These are phyloP conservation scores for Aspergillus latus DNA, from an alignment of 2,329 filamentous ascomycete species.

Conservation along the genomic window DNA sequence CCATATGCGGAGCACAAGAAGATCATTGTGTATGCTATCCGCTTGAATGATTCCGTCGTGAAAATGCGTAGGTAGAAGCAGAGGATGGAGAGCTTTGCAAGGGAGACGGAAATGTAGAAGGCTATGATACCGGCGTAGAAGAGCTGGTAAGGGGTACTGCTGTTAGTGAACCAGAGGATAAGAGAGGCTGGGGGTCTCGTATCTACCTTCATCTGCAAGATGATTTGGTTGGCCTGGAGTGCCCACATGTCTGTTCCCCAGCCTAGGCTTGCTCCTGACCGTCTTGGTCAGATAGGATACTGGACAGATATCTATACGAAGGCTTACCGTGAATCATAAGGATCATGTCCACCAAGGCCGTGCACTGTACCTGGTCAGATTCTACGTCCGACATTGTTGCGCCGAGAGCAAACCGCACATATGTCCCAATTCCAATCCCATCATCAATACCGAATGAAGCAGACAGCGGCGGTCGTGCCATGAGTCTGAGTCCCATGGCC, in stretches of 20 bases:
- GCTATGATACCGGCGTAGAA: slow-evolving; percentile 11
- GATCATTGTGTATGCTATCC: neutral
- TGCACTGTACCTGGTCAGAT: neutral
- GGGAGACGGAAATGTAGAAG: slow-evolving; percentile 4
- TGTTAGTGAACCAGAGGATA: too few relatives aligned
- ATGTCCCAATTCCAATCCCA: neutral
- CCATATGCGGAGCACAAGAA: neutral
- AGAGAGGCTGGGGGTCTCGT: neutral
- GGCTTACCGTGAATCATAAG: slow-evolving; percentile 2
- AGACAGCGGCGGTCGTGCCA: neutral
- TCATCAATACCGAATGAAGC: slow-evolving; percentile 4
- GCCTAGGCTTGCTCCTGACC: neutral
- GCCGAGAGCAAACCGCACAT: neutral
- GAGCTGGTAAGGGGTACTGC: neutral
- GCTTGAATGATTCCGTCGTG: slow-evolving; percentile 5
- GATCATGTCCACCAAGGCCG: slow-evolving; percentile 2
- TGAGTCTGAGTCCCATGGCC: neutral
- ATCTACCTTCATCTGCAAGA: slow-evolving; percentile 2
- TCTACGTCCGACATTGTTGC: neutral
- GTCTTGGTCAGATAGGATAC: neutral
- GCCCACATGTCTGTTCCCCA: slow-evolving; percentile 15
- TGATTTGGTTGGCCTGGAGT: neutral
- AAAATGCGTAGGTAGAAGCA: slow-evolving; percentile 16
- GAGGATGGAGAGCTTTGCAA: slow-evolving; percentile 11
- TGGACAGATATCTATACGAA: neutral